Evolutionary conservation across 352 stramenopile species (phyloP), one percentile per base, ranked within the genome.

Genomic region (Phytophthora foliorum): DNA sequence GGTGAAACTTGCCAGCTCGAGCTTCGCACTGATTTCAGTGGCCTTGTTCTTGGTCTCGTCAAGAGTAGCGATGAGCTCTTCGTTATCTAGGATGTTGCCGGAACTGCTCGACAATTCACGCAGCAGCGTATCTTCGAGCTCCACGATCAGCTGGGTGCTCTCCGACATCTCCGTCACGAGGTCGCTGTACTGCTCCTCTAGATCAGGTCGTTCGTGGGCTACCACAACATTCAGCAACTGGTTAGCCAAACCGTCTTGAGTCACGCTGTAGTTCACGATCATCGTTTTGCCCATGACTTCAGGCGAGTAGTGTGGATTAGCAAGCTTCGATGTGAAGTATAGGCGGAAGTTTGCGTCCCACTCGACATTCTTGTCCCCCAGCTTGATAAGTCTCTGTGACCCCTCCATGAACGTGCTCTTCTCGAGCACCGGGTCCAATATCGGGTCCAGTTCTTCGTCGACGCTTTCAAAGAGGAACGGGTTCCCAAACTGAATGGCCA

Each of bases 261-360:
- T 98, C 7, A 98, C 95, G 57, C 88, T 95, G 77, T 98, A 98
- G 77, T 98, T 98, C 56, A 98, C 94, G 45, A 98, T 97, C 92
- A 98, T 98, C 0, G 94, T 98, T 59, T 98, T 98, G 25, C 94
- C 91, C 94, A 98, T 98, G 31, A 98, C 90, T 74, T 98, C 95
- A 6, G 95, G 95, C 0, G 89, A 97, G 70, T 98, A 98, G 67
- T 98, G 92, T 27, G 95, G 95, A 46, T 98, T 98, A 1, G 91
- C 91, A 17, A 98, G 80, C 66, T 98, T 98, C 5, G 92, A 98
- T 2, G 95, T 98, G 63, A 98, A 96, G 60, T 98, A 98, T 3
- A 98, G 69, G 0, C 93, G 82, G 65, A 98, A 98, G 63, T 95
- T 95, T 11, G 92, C 65, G 56, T 98, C 94, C 95, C 95, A 98